Evolutionary conservation across 805 yeast species (phyloP).

Genomic region (Hanseniaspora valbyensis): DNA sequence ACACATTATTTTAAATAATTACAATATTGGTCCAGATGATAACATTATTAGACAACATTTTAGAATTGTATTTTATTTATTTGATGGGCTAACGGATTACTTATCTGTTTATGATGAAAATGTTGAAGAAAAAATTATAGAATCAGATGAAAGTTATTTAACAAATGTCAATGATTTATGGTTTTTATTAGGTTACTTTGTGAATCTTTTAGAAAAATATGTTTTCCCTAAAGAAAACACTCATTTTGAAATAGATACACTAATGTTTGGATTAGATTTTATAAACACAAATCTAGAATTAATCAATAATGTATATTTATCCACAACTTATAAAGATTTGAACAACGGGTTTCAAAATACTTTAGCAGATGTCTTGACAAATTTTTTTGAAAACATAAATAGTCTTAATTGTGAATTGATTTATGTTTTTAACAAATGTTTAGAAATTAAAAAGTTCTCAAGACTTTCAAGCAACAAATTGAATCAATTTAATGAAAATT

Average conservation of each 20-base stretch:
- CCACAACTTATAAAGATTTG: not conserved
- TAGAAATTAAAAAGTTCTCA: not conserved
- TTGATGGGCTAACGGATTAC: slow-evolving; percentile 11
- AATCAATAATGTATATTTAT: not conserved
- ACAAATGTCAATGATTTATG: not conserved
- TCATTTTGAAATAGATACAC: not conserved
- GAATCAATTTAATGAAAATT: not conserved
- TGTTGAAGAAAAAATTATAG: not conserved
- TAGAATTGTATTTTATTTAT: slow-evolving; percentile 2
- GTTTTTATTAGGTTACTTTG: slow-evolving; percentile 6
- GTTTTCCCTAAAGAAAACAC: not conserved
- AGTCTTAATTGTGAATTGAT: not conserved
- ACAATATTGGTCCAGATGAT: not conserved
- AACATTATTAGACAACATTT: slow-evolving; percentile 8
- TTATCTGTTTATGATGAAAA: not conserved
- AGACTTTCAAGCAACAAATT: not conserved
- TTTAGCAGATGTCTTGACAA: not conserved
- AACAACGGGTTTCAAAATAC: not conserved
- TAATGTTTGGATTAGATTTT: slow-evolving; percentile 2
- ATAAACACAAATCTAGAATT: not conserved
- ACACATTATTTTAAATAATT: not conserved
- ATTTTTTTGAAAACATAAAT: not conserved
- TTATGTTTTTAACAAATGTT: not conserved
- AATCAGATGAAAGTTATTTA: not conserved
- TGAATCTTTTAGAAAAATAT: not conserved